phyloP scores from a whole-genome alignment of 1,139 yeast genomes.

The Sugiyamaella sp. region DNA sequence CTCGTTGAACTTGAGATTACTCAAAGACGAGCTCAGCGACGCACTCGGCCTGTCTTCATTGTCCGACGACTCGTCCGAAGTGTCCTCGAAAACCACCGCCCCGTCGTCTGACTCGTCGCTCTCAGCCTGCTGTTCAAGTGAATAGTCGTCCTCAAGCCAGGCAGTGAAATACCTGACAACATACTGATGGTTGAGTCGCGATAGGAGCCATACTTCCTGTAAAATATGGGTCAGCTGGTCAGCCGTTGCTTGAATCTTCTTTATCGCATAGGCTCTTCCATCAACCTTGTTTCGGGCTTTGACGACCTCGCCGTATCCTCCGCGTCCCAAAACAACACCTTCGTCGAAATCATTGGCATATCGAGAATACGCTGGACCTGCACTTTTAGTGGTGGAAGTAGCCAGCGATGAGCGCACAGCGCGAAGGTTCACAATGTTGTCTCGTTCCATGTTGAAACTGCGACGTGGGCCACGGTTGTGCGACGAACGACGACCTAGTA shows the following conservation, averaged over 20 bases:
- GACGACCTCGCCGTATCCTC: slow-evolving; percentile 97
- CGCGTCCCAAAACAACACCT: slow-evolving; percentile 87
- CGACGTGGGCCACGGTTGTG: slow-evolving; percentile 13
- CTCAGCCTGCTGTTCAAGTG: slow-evolving; percentile 36
- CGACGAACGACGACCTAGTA: slow-evolving; percentile 5
- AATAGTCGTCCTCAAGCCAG: slow-evolving; percentile 80
- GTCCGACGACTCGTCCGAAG: slow-evolving; percentile 22
- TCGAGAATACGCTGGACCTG: slow-evolving; percentile 48
- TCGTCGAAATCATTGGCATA: slow-evolving; percentile 90
- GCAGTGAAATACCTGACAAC: slow-evolving; percentile 96
- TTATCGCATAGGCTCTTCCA: slow-evolving; percentile 93
- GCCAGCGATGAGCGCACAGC: neutral
- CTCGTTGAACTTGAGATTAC: slow-evolving; percentile 16
- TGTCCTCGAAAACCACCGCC: slow-evolving; percentile 29
- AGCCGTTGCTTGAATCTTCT: slow-evolving; percentile 82
- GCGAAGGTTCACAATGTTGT: slow-evolving; percentile 5
- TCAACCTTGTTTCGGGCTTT: slow-evolving; percentile 91
- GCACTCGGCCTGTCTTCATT: slow-evolving; percentile 1
- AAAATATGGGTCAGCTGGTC: slow-evolving; percentile 77
- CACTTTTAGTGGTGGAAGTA: neutral
- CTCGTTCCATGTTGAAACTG: slow-evolving; percentile 24
- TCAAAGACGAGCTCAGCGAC: slow-evolving; percentile 14
- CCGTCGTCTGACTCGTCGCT: slow-evolving; percentile 34
- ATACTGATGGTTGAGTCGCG: slow-evolving; percentile 90
- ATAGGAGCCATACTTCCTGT: slow-evolving; percentile 88